Percentiles rank a stretch among this genome's conserved stretches.
phyloP scores from a whole-genome alignment of 2,329 filamentous ascomycete species.

The Rhytidhysteron rufulum region DNA sequence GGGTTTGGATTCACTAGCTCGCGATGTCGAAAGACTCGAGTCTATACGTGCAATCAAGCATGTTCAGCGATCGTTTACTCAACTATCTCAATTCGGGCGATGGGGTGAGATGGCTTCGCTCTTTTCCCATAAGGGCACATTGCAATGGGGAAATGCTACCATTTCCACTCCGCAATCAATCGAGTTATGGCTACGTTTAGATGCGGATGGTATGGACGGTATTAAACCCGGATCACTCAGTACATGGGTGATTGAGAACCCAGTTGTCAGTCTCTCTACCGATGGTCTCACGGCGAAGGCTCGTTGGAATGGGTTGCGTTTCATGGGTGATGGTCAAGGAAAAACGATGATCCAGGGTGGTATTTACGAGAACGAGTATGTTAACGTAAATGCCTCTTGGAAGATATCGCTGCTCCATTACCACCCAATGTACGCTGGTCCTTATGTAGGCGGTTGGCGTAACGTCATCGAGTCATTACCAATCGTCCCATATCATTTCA shows the following conservation, averaged over 20 bases:
- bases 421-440: conserved; percentile 18
- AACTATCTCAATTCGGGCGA: conserved; percentile 16
- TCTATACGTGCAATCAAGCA: conserved; percentile 23
- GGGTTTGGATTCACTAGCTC: conserved; percentile 10
- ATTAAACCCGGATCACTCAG: conserved; percentile 13
- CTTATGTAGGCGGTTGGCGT: conserved; percentile 17
- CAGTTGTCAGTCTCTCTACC: conserved; percentile 14
- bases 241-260: conserved; percentile 18
- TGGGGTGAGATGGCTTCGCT: conserved; percentile 11
- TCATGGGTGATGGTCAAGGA: conserved; percentile 17
- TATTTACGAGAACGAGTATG: conserved; percentile 21
- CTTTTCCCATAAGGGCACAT: conserved; percentile 14
- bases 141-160: conserved; percentile 18
- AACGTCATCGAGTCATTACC: conserved; percentile 15
- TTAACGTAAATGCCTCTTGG: conserved; percentile 11
- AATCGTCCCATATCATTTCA: conserved; percentile 21
- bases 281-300: conserved; percentile 17
- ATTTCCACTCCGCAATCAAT: conserved; percentile 9
- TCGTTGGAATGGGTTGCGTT: conserved; percentile 21
- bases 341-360: conserved; percentile 18
- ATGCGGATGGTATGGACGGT: conserved; percentile 17
- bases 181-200: conserved; percentile 12
- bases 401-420: conserved; percentile 16
- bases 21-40: conserved; percentile 15
- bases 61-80: conserved; percentile 15